These are phyloP conservation scores for Ustilago loliicola DNA, from an alignment of 1,284 basidiomycete species.

Conservation along the genomic window DNA sequence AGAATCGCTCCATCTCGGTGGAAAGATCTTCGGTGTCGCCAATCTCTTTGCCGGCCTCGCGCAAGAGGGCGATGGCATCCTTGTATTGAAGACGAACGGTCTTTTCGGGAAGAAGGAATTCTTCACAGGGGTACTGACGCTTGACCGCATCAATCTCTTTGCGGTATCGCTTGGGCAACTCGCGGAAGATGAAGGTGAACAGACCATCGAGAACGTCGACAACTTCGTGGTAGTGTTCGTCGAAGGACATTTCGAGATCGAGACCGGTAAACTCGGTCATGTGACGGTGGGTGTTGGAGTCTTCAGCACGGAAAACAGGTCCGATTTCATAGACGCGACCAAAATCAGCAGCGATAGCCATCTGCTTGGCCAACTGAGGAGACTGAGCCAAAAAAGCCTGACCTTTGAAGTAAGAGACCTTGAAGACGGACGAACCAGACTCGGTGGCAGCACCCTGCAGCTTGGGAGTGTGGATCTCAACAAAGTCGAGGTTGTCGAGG, in stretches of 20 bases:
- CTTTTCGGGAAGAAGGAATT: constrained; percentile 67
- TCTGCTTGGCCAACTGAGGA: constrained; percentile 97
- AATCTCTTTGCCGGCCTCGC: constrained; percentile 64
- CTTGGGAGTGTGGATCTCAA: constrained; percentile 97
- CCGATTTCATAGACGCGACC: constrained; percentile 98
- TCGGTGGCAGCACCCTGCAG: constrained; percentile 97
- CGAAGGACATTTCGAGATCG: constrained; percentile 98
- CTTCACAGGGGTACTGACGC: constrained; percentile 86
- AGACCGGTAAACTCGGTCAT: constrained; percentile 99
- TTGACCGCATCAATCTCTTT: constrained; percentile 85
- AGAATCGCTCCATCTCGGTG: constrained; percentile 66
- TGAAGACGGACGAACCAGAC: constrained; percentile 96
- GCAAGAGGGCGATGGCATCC: constrained; percentile 66
- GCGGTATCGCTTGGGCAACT: constrained; percentile 76
- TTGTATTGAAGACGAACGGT: constrained; percentile 65
- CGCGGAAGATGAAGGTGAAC: constrained; percentile 69
- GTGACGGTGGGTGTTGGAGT: constrained; percentile 97
- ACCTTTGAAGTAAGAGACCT: constrained; percentile 98
- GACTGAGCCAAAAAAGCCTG: constrained; percentile 94
- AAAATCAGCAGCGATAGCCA: constrained; percentile 98
- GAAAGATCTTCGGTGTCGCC: constrained; percentile 68
- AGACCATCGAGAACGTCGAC: constrained; percentile 68
- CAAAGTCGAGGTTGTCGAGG: constrained; percentile 82
- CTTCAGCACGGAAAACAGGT: constrained; percentile 93
- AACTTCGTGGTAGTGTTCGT: constrained; percentile 94